Percentiles rank a stretch among this genome's conserved stretches.
These are phyloP conservation scores for Pseudoperonospora humuli DNA, from an alignment of 352 stramenopile genomes.

Conservation along the genomic window DNA sequence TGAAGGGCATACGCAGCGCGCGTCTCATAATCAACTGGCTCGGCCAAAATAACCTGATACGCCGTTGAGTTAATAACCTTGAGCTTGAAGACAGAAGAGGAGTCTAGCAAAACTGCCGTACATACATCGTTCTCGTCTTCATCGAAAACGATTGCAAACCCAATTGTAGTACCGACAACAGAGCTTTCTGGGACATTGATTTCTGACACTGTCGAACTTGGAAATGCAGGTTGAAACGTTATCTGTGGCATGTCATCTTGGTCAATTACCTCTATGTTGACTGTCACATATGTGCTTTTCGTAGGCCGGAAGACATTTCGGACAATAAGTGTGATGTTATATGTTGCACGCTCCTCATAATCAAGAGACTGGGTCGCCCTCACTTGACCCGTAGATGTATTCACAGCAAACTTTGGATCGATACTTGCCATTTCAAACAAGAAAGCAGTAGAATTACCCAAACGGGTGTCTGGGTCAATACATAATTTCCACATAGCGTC, in stretches of 20 bases:
- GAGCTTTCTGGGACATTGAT: constrained; percentile 11
- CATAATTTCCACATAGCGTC: constrained; percentile 33
- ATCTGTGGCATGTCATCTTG: constrained; percentile 12
- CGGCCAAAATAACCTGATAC: constrained; percentile 9
- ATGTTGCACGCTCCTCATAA: constrained; percentile 9
- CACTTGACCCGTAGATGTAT: constrained; percentile 8
- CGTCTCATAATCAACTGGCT: constrained; percentile 19
- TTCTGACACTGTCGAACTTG: neutral
- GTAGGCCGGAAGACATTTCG: constrained; percentile 11
- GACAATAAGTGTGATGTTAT: constrained; percentile 11
- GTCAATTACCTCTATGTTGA: constrained; percentile 9
- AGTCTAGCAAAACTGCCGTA: constrained; percentile 1
- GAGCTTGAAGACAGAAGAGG: constrained; percentile 5
- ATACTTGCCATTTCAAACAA: constrained; percentile 31
- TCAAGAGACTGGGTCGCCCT: constrained; percentile 5
- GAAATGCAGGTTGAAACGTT: constrained; percentile 9
- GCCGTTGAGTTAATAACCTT: constrained; percentile 3
- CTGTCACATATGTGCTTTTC: constrained; percentile 9
- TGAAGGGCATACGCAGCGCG: constrained; percentile 6
- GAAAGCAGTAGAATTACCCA: constrained; percentile 15
- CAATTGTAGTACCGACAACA: constrained; percentile 11
- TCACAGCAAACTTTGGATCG: constrained; percentile 3
- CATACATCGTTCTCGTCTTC: constrained; percentile 17
- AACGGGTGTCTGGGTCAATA: constrained; percentile 35
- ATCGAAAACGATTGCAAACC: constrained; percentile 9